Evolutionary conservation across 495 filamentous ascomycete genomes (phyloP), one percentile per base, ranked within the genome.

Genomic region (Lasiosphaeriaceae sp.): DNA sequence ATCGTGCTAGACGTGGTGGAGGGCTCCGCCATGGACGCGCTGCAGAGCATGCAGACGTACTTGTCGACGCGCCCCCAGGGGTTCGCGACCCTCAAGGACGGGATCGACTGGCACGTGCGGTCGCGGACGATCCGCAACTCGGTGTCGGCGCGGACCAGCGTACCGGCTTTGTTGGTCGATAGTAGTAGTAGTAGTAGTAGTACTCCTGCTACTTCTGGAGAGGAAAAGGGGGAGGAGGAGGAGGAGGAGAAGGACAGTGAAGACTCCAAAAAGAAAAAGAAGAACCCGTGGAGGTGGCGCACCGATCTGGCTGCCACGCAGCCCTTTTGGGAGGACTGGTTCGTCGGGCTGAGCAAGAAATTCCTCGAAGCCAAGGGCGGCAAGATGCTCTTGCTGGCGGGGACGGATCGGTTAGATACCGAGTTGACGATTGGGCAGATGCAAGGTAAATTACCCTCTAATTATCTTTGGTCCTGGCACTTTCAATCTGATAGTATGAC

Each of bases 371-470:
- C 86, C 0, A 81, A 81, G 47, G 94, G 93, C 9, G 94, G 92
- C 45, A 99, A 99, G 72, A 67, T 97, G 56, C 74, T 99, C 23
- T 73, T 99, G 24, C 80, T 99, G 16, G 95, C 94, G 6, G 94
- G 94, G 6, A 97, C 94, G 14, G 94, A 99, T 72, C 79, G 95
- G 53, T 71, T 99, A 48, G 94, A 97, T 68, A 95, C 89, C 64
- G 94, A 97, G 63, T 70, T 97, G 60, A 96, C 92, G 74, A 97
- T 97, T 67, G 94, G 91, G 16, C 94, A 97, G 72, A 96, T 96
- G 92, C 92, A 96, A 80, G 91, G 91, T 87, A 73, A 24, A 72
- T 50, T 45, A 21, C 21, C 19, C 22, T 45, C 21, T 31, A n/a
- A 6, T 29, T 20, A 11, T 34, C 37, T 51, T n/a, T n/a, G n/a